A percentile compares a stretch with the other conserved stretches of the same genome.
These are phyloP conservation scores for Crotalaria pallida DNA, from an alignment of 306 rosid species.

Conservation along the genomic window DNA sequence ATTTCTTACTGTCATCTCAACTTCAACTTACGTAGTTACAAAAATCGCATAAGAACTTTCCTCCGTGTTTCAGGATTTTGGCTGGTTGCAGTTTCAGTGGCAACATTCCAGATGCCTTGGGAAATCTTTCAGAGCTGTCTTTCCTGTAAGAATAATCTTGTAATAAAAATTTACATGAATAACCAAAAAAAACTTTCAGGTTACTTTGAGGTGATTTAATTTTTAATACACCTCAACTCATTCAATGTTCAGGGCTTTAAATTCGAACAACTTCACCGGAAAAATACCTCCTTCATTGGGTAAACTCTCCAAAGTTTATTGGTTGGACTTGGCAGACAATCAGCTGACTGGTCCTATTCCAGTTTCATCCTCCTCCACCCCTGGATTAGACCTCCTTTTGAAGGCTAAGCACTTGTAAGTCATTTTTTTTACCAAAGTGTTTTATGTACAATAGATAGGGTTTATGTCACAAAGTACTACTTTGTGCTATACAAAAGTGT, in stretches of 20 bases:
- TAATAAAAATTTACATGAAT: background rate
- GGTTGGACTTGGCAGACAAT: slow-evolving; percentile 90
- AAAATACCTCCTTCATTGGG: slow-evolving; percentile 81
- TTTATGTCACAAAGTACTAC: no score
- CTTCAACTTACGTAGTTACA: background rate
- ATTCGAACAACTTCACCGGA: slow-evolving; percentile 76
- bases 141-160: slow-evolving; percentile 61
- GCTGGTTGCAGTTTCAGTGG: slow-evolving; percentile 92
- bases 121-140: slow-evolving; percentile 63
- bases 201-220: background rate
- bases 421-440: no score
- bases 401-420: slow-evolving; percentile 90
- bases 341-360: slow-evolving; percentile 67
- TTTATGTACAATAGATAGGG: no score
- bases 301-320: slow-evolving; percentile 75
- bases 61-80: slow-evolving; percentile 58
- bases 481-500: no score
- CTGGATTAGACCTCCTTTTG: slow-evolving; percentile 77
- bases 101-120: slow-evolving; percentile 68
- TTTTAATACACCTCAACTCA: background rate
- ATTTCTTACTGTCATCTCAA: slow-evolving; percentile 4
- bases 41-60: background rate
- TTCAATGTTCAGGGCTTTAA: slow-evolving; percentile 66
- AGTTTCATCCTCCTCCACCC: slow-evolving; percentile 45
- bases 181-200: background rate